Evolutionary conservation across 2,329 filamentous ascomycete species (phyloP).

Genomic region (Aspergillus unguis): DNA sequence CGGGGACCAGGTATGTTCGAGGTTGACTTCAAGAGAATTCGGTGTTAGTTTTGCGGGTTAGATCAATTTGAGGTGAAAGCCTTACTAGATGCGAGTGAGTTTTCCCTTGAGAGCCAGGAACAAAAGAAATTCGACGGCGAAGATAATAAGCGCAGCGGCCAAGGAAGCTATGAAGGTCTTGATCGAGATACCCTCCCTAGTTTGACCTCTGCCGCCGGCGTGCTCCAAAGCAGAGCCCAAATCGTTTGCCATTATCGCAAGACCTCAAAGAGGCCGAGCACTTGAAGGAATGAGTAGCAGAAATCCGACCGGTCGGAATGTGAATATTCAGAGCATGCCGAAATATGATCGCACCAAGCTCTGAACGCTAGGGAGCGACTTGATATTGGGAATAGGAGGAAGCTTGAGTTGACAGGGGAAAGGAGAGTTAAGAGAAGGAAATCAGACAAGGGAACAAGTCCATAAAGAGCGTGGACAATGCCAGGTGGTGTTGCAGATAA

Average conservation of each 20-base stretch:
- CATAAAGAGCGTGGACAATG: background rate
- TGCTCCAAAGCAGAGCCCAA: conserved; percentile 36
- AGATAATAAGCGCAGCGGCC: conserved; percentile 60
- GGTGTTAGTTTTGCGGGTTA: background rate
- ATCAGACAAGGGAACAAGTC: conserved; percentile 7
- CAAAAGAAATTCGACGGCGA: conserved; percentile 60
- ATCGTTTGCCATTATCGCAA: conserved; percentile 22
- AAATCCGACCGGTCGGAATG: background rate
- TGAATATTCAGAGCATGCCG: background rate
- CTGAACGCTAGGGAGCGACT: background rate
- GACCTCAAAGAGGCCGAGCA: background rate
- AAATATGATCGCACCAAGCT: background rate
- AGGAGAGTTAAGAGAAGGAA: background rate
- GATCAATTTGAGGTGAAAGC: conserved; percentile 11
- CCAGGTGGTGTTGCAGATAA: conserved; percentile 18
- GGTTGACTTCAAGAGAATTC: conserved; percentile 58
- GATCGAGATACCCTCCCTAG: conserved; percentile 36
- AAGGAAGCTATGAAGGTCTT: conserved; percentile 64
- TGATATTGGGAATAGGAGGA: no score
- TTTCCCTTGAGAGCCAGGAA: conserved; percentile 77
- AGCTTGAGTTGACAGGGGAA: background rate
- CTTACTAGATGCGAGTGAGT: conserved; percentile 77
- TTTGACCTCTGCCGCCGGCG: conserved; percentile 35
- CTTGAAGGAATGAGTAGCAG: background rate
- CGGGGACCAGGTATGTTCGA: conserved; percentile 80